Percentiles rank a stretch among this genome's conserved stretches.
Conservation (phyloP, 2,329 filamentous ascomycete genomes). For the Zymoseptoria passerinii region DNA sequence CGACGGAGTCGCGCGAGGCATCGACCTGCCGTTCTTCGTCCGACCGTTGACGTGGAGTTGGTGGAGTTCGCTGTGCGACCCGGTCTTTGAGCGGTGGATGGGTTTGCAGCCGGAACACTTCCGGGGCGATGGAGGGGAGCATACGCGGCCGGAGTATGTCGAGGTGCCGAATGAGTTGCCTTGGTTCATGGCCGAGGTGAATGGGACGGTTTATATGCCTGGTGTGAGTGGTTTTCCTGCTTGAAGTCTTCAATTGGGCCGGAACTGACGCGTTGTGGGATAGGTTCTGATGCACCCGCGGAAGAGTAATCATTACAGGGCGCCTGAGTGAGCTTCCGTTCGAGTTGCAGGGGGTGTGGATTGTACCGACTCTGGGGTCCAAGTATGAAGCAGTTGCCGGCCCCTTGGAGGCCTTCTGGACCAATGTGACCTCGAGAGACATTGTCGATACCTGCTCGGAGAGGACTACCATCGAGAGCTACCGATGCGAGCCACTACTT, state of each 20-base stretch:
- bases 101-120: conserved; percentile 12
- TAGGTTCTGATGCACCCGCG: conserved; percentile 33
- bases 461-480: too few species aligned
- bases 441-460: too few species aligned
- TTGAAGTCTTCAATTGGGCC: not conserved
- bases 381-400: too few species aligned
- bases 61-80: conserved; percentile 28
- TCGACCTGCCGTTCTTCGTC: conserved; percentile 24
- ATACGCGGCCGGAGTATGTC: not conserved
- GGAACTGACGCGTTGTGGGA: not conserved
- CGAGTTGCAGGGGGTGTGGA: not conserved
- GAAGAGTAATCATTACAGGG: conserved; percentile 22
- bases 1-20: conserved; percentile 12
- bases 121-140: not conserved
- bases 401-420: too few species aligned
- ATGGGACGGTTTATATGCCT: conserved; percentile 30
- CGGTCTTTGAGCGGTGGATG: conserved; percentile 31
- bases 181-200: conserved; percentile 21
- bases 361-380: not conserved
- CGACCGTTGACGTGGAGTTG: conserved; percentile 22
- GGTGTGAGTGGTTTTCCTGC: conserved; percentile 4
- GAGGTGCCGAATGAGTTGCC: conserved; percentile 19
- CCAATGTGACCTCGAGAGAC: too few species aligned
- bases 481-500: too few species aligned
- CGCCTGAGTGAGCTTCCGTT: not conserved